These are phyloP conservation scores for Trametes sanguinea DNA, from an alignment of 768 basidiomycete species.

Conservation along the genomic window DNA sequence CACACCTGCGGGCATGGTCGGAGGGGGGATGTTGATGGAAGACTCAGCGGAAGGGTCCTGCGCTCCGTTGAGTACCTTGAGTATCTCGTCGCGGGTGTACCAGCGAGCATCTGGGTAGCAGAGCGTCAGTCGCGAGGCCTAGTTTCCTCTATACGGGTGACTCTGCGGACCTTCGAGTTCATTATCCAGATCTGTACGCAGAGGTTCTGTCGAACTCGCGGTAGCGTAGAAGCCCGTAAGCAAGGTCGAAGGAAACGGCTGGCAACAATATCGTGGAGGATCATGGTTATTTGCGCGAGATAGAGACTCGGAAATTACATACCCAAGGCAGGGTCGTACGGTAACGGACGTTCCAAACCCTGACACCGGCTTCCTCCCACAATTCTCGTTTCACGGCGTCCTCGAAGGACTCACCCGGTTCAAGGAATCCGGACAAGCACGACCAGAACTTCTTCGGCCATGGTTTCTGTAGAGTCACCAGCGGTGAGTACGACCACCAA, in stretches of 20 bases:
- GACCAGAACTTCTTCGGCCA: slow-evolving; percentile 72
- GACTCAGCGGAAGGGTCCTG: slow-evolving; percentile 19
- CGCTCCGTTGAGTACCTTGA: slow-evolving; percentile 50
- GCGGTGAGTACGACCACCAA: neutral
- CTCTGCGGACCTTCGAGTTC: slow-evolving; percentile 73
- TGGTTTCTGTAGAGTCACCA: slow-evolving; percentile 47
- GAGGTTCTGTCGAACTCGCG: slow-evolving; percentile 69
- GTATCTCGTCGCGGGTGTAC: slow-evolving; percentile 78
- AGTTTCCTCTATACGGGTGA: too few species aligned
- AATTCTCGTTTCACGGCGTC: slow-evolving; percentile 91
- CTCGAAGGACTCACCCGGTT: slow-evolving; percentile 93
- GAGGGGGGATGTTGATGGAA: slow-evolving; percentile 71
- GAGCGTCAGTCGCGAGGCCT: neutral
- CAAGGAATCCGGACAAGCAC: slow-evolving; percentile 90
- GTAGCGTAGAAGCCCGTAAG: slow-evolving; percentile 90
- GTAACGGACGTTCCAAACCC: slow-evolving; percentile 79
- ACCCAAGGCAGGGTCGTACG: slow-evolving; percentile 91
- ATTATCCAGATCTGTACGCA: slow-evolving; percentile 88
- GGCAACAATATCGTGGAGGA: neutral
- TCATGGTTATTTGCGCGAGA: too few species aligned
- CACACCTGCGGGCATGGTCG: slow-evolving; percentile 78
- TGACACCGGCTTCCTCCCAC: slow-evolving; percentile 94
- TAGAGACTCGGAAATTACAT: slow-evolving; percentile 24
- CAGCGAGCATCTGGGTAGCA: slow-evolving; percentile 73
- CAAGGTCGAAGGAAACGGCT: slow-evolving; percentile 90